Evolutionary conservation across 192 early-diverging fungal species (phyloP), one percentile per base, ranked within the genome.

Genomic region (Kickxella alabastrina): DNA sequence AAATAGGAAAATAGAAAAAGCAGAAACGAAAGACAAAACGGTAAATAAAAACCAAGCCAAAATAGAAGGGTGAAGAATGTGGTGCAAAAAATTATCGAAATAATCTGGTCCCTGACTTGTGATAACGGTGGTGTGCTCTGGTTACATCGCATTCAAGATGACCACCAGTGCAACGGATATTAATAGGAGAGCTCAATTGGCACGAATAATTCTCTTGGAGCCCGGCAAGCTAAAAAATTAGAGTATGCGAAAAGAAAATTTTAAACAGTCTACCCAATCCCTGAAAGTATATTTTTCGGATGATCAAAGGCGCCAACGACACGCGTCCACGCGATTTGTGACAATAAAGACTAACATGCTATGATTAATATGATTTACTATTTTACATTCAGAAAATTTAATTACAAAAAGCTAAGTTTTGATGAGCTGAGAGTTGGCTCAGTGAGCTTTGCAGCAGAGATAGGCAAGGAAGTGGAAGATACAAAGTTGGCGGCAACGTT

Each of bases 331-430:
- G 31, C 31, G 31, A 8, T 32, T 12, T 32, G 6, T 8, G 12
- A 32, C 31, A 32, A 32, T 8, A 32, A 32, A 32, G 12, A 32
- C 31, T 32, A 32, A 32, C 31, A 32, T 12, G 6, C 31, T 32
- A 32, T 8, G 12, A 8, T 32, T 32, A 32, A 32, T 8, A 32
- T 32, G 6, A 32, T 8, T 8, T 32, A 32, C 6, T 32, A 32
- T 32, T n/a, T n/a, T n/a, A n/a, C n/a, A n/a, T n/a, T n/a, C n/a
- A 32, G 31, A 32, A 12, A 12, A 32, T 32, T 12, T 8, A 32
- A 6, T 23, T 37, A 49, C 51, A 53, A 43, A 23, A 50, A 50
- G 7, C 42, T 59, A n/a, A 43, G 54, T 22, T 47, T 59, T 3
- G 57, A 21, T 6, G 47, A 17, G 18, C 31, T 36, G 10, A 22